These are phyloP conservation scores for Forsythia viridissima DNA, from an alignment of 257 asterid species.

Conservation along the genomic window DNA sequence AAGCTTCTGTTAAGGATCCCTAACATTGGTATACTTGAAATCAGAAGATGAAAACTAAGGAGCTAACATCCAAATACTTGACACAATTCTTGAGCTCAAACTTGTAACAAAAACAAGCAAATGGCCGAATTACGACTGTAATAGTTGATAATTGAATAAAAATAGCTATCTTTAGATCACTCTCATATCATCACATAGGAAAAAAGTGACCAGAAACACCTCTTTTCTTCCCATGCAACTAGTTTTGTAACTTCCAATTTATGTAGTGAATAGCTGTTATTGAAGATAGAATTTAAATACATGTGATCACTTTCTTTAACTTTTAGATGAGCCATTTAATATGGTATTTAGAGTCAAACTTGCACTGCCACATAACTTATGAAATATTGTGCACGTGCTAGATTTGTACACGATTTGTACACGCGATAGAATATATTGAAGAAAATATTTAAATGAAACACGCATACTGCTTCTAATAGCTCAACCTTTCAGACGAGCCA, in stretches of 20 bases:
- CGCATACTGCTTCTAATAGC: no score
- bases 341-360: background rate
- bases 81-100: background rate
- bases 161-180: background rate
- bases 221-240: background rate
- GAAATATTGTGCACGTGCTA: background rate
- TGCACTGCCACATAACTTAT: background rate
- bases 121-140: background rate
- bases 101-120: background rate
- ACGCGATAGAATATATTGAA: no score
- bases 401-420: no score
- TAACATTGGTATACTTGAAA: background rate
- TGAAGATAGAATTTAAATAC: background rate
- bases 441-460: no score
- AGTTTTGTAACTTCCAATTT: no score
- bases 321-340: background rate
- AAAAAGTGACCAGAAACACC: background rate
- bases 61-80: background rate
- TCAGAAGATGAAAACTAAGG: background rate
- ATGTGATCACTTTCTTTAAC: background rate
- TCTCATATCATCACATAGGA: background rate
- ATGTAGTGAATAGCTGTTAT: background rate
- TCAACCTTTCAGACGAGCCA: no score
- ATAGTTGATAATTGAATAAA: no score
- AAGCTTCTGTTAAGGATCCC: no score